Evolutionary conservation across 2,329 filamentous ascomycete species (phyloP), one percentile per base, ranked within the genome.

Genomic region (Monosporascus sp.): DNA sequence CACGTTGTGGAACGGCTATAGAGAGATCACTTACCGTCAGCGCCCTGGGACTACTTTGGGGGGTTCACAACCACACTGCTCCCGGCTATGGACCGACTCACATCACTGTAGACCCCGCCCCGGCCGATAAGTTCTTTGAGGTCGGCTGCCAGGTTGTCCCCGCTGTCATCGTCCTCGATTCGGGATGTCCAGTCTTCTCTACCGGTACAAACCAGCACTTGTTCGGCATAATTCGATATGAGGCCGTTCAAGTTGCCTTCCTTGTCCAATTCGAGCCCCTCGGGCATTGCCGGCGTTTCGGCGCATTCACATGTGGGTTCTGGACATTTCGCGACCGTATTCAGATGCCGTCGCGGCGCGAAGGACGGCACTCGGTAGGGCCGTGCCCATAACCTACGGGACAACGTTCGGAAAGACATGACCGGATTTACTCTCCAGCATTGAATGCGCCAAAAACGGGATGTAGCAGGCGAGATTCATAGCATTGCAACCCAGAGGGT

Each of bases 131-230:
- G 67, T 60, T 81, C 78, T 68, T 89, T 93, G 54, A 97, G 69
- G 52, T 89, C 85, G 38, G 86, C 84, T 6, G 86, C 84, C 18
- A 92, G 69, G 60, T 86, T 86, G 60, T 84, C 79, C 17, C 75
- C 82, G 63, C 71, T 79, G 61, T 86, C 82, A 55, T 95, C 91
- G 46, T 96, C 86, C 67, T 96, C 91, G 57, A 97, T 95, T 53
- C 83, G 82, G 65, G 88, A 92, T 28, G 79, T 76, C 92, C 92
- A 97, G 72, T 96, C 89, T 31, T 79, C 73, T 56, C 84, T 82
- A 5, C 90, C 91, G 0, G 91, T 96, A 57, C 88, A 92, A 15
- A 97, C 78, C 9, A 97, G 71, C 3, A 97, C 81, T 62, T 97
- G 91, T 70, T 95, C 87, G 1, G 85, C 78, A 67, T 96, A 96